Evolutionary conservation across 345 rosid species (phyloP), one percentile per base, ranked within the genome.

Genomic region (Pistacia atlantica): DNA sequence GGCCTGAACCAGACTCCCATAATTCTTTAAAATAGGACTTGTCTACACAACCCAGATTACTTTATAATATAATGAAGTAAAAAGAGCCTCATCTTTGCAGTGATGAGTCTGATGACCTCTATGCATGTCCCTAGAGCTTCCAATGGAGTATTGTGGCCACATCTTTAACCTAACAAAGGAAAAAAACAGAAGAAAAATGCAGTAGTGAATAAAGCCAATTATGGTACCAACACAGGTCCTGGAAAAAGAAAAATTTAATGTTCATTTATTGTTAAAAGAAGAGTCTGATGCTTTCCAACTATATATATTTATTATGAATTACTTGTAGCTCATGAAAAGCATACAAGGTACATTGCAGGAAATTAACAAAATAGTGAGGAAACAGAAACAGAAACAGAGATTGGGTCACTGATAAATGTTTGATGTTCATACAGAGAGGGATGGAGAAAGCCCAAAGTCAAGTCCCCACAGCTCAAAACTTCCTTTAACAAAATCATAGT

Each of bases 111-210:
- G 46, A 42, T 42, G 75, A 56, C 77, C 74, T 75, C 67, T 81
- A 72, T 78, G 81, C 81, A 78, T 79, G 73, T 77, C 86, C 80
- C 85, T 87, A 87, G 83, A 94, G 98, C 97, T 92, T 92, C 98
- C 98, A 95, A 86, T 95, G 98, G 73, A 95, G 97, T 77, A 95
- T 90, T 78, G 97, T 91, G 84, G 98, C 97, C 89, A 95, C 98
- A 93, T 95, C 98, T 90, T 91, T 95, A 77, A 95, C 97, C 97
- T 93, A 90, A 73, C 86, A 89, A 87, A 83, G 76, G 68, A 46
- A 61, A 80, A 69, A 33, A 77, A 76, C 71, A 67, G 55, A 69
- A 82, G 72, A 68, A 51, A 85, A 79, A 76, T 75, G 83, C 85
- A 80, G 83, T 76, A 86, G 77, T 86, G 80, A 85, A 81, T 82